Base-by-base conservation (phyloP, 2,329 filamentous ascomycete species). In the Exophiala alcalophila region DNA sequence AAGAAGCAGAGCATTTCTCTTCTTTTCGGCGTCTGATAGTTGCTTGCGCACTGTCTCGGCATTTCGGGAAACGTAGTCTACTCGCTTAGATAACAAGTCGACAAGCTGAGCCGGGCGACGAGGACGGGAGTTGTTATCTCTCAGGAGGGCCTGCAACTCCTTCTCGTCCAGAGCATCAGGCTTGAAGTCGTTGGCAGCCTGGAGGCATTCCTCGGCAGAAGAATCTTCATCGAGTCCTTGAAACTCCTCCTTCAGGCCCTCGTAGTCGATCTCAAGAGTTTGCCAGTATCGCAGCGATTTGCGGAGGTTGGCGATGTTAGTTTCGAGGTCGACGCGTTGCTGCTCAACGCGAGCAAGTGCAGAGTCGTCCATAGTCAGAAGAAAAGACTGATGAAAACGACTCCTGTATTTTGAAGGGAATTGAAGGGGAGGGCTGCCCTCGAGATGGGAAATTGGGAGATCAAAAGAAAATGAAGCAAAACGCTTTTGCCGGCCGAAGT, bases 1-100 rank as follows among this genome's bases (percentile, higher is more conserved):
- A 3, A 80, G 68, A 7, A 78, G 71, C 8, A 83, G 73, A 7
- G 78, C 78, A 11, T 80, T 78, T 34, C 91, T 68, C 57, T 84
- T 84, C 49, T 82, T 75, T 63, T 94, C 82, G 5, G 80, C 80
- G 1, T 72, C 65, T 46, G 80, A 76, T 14, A 94, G 69, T 57
- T 88, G 81, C 59, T 84, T 88, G 60, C 84, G 78, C 43, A 95
- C 69, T 0, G 80, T 84, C 34, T 74, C 67, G 40, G 91, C 77
- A 64, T 95, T 97, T 60, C 84, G 81, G 58, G 81, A 78, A 41
- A 96, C 88, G 63, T 97, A 97, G 63, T 96, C 90, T 60, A 94
- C 79, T 28, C 92, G 78, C 44, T 86, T 81, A 15, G 78, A 75
- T 30, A 94, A 74, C 16, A 86, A 65, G 56, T 78, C 77, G 49